Evolutionary conservation across 495 filamentous ascomycete species (phyloP), one percentile per base, ranked within the genome.

Genomic region (Penicillium malachiteum): DNA sequence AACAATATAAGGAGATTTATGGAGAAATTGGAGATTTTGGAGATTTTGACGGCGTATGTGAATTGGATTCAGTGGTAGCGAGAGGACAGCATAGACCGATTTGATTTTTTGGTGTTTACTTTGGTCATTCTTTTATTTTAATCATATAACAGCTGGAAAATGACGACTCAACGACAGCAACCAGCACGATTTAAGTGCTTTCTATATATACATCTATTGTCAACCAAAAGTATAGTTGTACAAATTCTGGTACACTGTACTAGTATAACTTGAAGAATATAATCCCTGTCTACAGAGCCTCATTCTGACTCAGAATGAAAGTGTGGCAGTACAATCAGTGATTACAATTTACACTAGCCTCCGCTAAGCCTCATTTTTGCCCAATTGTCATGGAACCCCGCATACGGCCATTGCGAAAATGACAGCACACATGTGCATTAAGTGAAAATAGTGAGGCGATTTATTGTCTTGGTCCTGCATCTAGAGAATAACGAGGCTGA

Each of bases 101-200:
- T 34, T 37, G 12, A 9, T 37, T 37, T 37, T 37, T 37, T 37
- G 9, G 8, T 37, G 8, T 37, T 37, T 13, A 10, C 34, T 3
- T 37, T 37, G 12, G 8, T 37, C 12, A 37, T 5, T 37, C 34
- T 30, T 17, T 12, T 50, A 9, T 30, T 48, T 31, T 50, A 54
- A 14, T 55, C 35, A 17, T 34, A 34, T 34, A 34, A 38, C n/a
- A 48, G 44, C 21, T 41, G 33, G 44, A 30, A 38, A 44, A 48
- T 59, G 51, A 50, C 21, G 51, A 51, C 32, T 48, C 44, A 41
- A 59, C 35, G 51, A 58, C 12, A 41, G 34, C 34, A 9, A 9
- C n/a, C 39, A 45, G 34, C 17, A 45, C 13, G 9, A 46, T 14
- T 0, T 12, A 26, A 26, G 5, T 7, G 14, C 30, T 14, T 46